A percentile compares a stretch with the other conserved stretches of the same genome.
These are phyloP conservation scores for Dendrocalamus latiflorus DNA, from an alignment of 202 grass and related monocot genomes.

Conservation along the genomic window DNA sequence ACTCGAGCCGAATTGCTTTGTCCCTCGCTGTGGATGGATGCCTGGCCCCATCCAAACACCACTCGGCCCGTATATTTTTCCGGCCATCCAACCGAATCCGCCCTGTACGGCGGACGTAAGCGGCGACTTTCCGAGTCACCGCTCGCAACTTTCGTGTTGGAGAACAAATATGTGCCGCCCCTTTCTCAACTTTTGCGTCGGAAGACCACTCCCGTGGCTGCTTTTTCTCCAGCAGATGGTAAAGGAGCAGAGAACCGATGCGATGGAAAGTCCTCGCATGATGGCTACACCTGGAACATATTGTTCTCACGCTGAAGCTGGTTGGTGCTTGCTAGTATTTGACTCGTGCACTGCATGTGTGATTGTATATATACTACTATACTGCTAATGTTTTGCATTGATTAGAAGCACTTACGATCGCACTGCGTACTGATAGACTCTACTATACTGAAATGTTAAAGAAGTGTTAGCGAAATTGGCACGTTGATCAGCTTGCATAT, in stretches of 20 bases:
- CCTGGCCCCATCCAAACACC: background rate
- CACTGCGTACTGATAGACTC: background rate
- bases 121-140: conserved; percentile 55
- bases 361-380: background rate
- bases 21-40: background rate
- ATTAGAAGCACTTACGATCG: conserved; percentile 5
- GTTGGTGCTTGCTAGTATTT: background rate
- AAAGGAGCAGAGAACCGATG: background rate
- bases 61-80: background rate
- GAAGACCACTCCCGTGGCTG: conserved; percentile 38
- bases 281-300: background rate
- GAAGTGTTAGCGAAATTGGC: background rate
- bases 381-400: background rate
- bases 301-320: background rate
- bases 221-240: conserved; percentile 32
- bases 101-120: conserved; percentile 28
- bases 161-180: background rate
- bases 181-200: conserved; percentile 43
- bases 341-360: conserved; percentile 17
- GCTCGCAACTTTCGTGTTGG: conserved; percentile 40
- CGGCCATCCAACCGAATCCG: conserved; percentile 15
- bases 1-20: background rate
- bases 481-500: background rate
- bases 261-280: background rate
- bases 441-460: background rate